Percentiles rank a stretch among this genome's conserved stretches.
Evolutionary conservation across 2,329 filamentous ascomycete genomes (phyloP).

Genomic region (Diplodia scrobiculata): DNA sequence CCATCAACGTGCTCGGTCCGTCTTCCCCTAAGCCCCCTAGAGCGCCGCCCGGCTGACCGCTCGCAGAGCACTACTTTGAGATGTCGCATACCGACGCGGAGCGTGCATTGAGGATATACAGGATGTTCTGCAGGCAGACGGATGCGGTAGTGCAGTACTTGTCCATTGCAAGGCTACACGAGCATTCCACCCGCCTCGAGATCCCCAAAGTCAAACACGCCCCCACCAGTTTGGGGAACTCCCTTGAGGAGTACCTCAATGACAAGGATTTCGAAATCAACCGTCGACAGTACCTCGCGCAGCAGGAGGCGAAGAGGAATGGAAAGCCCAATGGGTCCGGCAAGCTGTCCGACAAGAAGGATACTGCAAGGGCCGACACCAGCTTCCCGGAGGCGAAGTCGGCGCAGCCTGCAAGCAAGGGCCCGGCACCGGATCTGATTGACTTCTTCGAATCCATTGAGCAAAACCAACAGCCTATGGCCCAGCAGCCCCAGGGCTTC

Average conservation of each 20-base stretch:
- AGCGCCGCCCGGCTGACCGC: constrained; percentile 32
- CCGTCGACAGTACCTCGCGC: constrained; percentile 84
- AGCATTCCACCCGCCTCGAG: constrained; percentile 87
- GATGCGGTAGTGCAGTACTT: constrained; percentile 91
- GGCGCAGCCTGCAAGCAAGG: constrained; percentile 52
- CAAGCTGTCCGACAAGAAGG: constrained; percentile 44
- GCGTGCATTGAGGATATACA: constrained; percentile 87
- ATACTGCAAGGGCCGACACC: constrained; percentile 29
- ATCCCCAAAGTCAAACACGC: constrained; percentile 98
- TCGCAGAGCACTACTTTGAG: constrained; percentile 89
- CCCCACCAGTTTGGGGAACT: constrained; percentile 83
- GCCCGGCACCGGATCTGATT: constrained; percentile 75
- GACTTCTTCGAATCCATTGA: constrained; percentile 92
- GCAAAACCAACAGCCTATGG: constrained; percentile 72
- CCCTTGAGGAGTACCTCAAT: constrained; percentile 90
- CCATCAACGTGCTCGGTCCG: constrained; percentile 93
- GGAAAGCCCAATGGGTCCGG: constrained; percentile 47
- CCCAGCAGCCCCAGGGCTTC: constrained; percentile 38
- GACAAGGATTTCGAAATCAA: constrained; percentile 96
- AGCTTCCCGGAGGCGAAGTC: constrained; percentile 42
- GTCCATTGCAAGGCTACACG: constrained; percentile 81
- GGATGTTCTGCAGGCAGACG: constrained; percentile 86
- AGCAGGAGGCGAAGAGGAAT: constrained; percentile 71
- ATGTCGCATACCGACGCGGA: constrained; percentile 95
- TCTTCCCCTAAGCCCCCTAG: constrained; percentile 28